Evolutionary conservation across 2,329 filamentous ascomycete species (phyloP), one percentile per base, ranked within the genome.

Genomic region (Cladorrhinum sp.): DNA sequence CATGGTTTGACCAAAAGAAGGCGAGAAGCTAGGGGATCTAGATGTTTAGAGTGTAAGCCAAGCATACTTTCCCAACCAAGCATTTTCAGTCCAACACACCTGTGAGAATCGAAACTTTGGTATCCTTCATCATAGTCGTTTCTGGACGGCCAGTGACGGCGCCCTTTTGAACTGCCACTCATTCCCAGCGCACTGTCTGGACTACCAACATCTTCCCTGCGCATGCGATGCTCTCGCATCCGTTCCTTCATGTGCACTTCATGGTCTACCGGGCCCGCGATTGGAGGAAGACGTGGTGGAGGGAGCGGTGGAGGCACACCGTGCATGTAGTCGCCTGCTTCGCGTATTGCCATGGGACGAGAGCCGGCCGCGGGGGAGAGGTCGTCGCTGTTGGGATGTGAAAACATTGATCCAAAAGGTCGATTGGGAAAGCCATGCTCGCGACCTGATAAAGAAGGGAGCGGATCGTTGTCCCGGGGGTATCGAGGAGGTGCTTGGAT

Each of bases 261-360:
- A 66, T 36, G 69, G 55, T 59, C 72, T 67, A 64, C 50, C 28
- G 72, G 71, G 5, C 75, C 75, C 39, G 70, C 68, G 39, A 75
- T 71, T 6, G 74, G 75, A 4, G 74, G 69, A 33, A 72, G 68
- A 53, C 72, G 72, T 4, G 79, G 79, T n/a, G 79, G 79, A n/a
- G 79, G 79, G 50, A 81, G 65, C 36, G 79, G 74, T 56, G 79
- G 79, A 62, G 79, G 79, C 2, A 72, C 76, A 63, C 68, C 79
- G 62, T 78, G 78, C 2, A 72, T 75, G 63, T 68, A 70, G 50
- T 67, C 64, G 14, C 70, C 65, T 49, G 66, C 56, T 54, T 77
- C 76, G 33, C 77, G 79, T 61, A 81, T 81, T 54, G 75, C 71
- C 70, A 80, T 74, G 48, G 77, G 68, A 30, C 57, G 60, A 7